phyloP scores from a whole-genome alignment of 495 filamentous ascomycete species.

The Mycothermus thermophilus region DNA sequence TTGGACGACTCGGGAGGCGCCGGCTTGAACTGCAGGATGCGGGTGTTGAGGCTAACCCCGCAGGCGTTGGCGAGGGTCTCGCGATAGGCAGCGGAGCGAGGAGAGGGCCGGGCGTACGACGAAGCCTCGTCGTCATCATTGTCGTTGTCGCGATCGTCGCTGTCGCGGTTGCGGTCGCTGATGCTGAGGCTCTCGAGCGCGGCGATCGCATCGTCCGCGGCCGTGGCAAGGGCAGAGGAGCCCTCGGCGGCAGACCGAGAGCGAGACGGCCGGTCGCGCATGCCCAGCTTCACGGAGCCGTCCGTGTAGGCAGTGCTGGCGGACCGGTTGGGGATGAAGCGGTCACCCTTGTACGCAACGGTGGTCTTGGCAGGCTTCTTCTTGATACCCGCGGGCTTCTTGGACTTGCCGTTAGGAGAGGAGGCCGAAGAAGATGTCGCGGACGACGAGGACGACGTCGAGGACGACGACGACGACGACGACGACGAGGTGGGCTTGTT shows the following conservation, averaged over 20 bases:
- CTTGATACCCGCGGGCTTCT: constrained; percentile 44
- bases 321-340: constrained; percentile 87
- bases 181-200: constrained; percentile 68
- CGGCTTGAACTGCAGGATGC: constrained; percentile 98
- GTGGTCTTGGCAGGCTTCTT: constrained; percentile 66
- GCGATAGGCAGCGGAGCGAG: constrained; percentile 80
- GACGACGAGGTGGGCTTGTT: constrained; percentile 61
- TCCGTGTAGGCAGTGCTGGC: constrained; percentile 81
- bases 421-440: no score
- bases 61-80: constrained; percentile 85
- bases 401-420: constrained; percentile 49
- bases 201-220: constrained; percentile 63
- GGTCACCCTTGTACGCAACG: constrained; percentile 71
- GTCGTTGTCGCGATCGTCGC: no score
- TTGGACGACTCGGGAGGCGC: constrained; percentile 91
- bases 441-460: no score
- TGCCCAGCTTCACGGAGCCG: constrained; percentile 65
- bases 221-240: constrained; percentile 46
- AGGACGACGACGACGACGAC: no score
- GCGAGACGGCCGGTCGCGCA: constrained; percentile 49
- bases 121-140: constrained; percentile 35
- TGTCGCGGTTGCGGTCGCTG: no score
- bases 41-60: constrained; percentile 80
- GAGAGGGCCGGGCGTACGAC: constrained; percentile 62
- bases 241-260: constrained; percentile 53